Evolutionary conservation across 495 filamentous ascomycete genomes (phyloP).

Genomic region (Tuber aestivum): DNA sequence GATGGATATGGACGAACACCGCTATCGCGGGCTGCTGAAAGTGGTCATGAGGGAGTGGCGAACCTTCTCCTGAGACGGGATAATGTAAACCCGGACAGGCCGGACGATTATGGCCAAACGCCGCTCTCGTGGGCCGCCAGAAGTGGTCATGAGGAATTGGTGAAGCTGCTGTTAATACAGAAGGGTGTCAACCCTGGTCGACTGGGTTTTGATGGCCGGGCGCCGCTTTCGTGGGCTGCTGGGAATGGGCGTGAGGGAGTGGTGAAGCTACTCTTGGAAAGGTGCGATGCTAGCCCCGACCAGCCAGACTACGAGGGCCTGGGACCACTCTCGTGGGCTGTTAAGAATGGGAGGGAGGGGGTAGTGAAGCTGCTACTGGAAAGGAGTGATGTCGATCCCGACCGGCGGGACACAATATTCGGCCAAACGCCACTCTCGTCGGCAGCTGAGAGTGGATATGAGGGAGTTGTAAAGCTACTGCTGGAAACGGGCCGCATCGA

Average conservation of each 20-base stretch:
- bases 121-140: background rate
- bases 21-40: background rate
- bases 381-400: background rate
- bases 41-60: background rate
- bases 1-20: background rate
- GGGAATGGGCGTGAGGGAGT: background rate
- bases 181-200: background rate
- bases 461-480: too few relatives aligned
- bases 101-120: background rate
- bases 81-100: background rate
- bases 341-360: background rate
- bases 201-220: background rate
- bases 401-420: background rate
- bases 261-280: background rate
- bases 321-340: background rate
- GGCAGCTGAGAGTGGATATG: too few relatives aligned
- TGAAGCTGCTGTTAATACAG: background rate
- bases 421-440: background rate
- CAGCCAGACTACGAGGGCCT: background rate
- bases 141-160: background rate
- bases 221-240: background rate
- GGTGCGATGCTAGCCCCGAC: background rate
- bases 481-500: too few relatives aligned
- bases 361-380: background rate
- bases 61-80: background rate